phyloP scores from a whole-genome alignment of 768 basidiomycete species.

The Russula dissimulans region DNA sequence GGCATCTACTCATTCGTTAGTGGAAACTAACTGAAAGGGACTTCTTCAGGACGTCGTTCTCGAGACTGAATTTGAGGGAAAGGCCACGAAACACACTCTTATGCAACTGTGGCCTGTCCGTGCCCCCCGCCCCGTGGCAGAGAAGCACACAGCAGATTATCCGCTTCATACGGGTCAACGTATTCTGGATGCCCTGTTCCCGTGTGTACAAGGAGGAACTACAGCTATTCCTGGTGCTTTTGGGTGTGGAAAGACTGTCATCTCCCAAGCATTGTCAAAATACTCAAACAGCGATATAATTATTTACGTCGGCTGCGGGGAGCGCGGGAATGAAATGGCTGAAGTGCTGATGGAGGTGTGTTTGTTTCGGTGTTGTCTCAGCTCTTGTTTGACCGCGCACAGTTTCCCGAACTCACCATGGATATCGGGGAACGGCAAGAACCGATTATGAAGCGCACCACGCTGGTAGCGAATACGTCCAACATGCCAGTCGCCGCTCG shows the following conservation, averaged over 20 bases:
- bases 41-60: conserved; percentile 73
- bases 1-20: background rate
- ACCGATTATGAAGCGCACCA: conserved; percentile 99
- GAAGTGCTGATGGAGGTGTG: conserved; percentile 96
- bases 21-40: background rate
- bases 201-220: conserved; percentile 95
- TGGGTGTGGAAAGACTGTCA: conserved; percentile 98
- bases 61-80: conserved; percentile 97
- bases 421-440: conserved; percentile 88
- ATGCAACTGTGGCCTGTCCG: conserved; percentile 99
- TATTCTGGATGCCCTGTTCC: conserved; percentile 94
- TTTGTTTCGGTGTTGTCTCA: conserved; percentile 4
- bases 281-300: conserved; percentile 99
- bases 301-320: conserved; percentile 97
- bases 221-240: conserved; percentile 99
- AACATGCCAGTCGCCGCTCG: conserved; percentile 99
- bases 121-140: conserved; percentile 90
- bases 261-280: conserved; percentile 96
- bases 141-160: conserved; percentile 88
- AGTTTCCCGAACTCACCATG: conserved; percentile 90
- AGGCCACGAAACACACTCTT: conserved; percentile 86
- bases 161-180: conserved; percentile 95
- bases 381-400: conserved; percentile 16
- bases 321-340: conserved; percentile 98
- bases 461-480: conserved; percentile 97